Percentiles rank a stretch among this genome's conserved stretches.
Conservation (phyloP, 768 basidiomycete genomes). For the Pleurotus tuber-regium region DNA sequence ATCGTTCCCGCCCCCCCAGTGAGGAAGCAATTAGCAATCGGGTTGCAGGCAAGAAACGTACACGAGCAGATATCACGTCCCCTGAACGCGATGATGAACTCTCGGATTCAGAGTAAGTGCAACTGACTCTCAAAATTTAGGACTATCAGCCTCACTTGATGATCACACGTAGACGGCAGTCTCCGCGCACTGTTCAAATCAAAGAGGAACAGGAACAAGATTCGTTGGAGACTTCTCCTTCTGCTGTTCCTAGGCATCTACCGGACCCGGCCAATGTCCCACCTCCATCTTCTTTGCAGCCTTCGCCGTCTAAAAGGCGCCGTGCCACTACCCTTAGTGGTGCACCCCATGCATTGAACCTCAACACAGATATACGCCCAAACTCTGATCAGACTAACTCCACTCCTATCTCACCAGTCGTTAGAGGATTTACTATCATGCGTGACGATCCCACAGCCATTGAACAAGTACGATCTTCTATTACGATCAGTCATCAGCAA, state of each 20-base stretch:
- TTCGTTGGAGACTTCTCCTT: constrained; percentile 36
- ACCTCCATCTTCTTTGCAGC: constrained; percentile 38
- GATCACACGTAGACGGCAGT: constrained; percentile 31
- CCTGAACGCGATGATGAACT: constrained; percentile 33
- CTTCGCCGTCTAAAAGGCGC: constrained; percentile 58
- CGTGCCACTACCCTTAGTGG: constrained; percentile 66
- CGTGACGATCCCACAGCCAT: constrained; percentile 58
- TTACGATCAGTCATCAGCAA: constrained; percentile 67
- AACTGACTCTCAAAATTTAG: constrained; percentile 14
- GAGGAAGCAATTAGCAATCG: constrained; percentile 26
- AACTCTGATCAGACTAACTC: constrained; percentile 43
- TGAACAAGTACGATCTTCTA: constrained; percentile 62
- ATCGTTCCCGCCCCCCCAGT: constrained; percentile 27
- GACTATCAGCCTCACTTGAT: constrained; percentile 17
- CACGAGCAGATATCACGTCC: constrained; percentile 36
- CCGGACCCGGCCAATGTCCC: constrained; percentile 29
- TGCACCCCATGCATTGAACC: constrained; percentile 42
- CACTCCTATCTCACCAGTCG: constrained; percentile 64
- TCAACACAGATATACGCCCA: constrained; percentile 46
- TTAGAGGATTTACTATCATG: constrained; percentile 57
- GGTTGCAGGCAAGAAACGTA: constrained; percentile 40
- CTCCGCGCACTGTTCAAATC: constrained; percentile 47
- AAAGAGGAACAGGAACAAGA: constrained; percentile 66
- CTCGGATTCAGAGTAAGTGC: constrained; percentile 46
- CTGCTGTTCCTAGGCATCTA: constrained; percentile 22